Conservation (phyloP, 192 early-diverging fungal genomes). For the Coemansia sp. region DNA sequence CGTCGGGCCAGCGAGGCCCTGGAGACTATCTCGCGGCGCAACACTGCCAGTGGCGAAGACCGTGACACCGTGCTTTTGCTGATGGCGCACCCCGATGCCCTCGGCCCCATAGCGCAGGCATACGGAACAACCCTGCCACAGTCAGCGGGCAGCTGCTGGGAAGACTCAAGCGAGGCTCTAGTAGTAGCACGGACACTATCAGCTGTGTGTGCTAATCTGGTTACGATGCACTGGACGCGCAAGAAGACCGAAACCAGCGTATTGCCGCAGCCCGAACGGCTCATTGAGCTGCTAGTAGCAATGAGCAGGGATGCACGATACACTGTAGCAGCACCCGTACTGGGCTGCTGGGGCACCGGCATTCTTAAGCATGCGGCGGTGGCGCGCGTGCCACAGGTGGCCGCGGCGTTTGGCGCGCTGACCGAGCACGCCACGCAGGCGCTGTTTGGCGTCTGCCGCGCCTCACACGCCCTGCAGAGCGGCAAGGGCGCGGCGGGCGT, state of each 20-base stretch:
- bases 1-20: conserved; percentile 15
- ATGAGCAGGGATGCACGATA: conserved; percentile 26
- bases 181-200: conserved; percentile 15
- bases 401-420: conserved; percentile 18
- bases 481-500: not conserved
- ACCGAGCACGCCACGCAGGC: conserved; percentile 30
- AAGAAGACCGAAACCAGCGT: conserved; percentile 20
- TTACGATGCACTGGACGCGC: conserved; percentile 43
- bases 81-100: conserved; percentile 26
- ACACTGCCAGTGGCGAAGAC: conserved; percentile 16
- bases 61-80: conserved; percentile 31
- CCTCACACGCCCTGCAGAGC: conserved; percentile 14
- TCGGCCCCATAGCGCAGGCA: conserved; percentile 13
- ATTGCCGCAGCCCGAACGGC: not conserved
- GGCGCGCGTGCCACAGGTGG: conserved; percentile 16
- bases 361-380: conserved; percentile 26
- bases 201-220: conserved; percentile 13
- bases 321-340: conserved; percentile 27
- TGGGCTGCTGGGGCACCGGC: conserved; percentile 22
- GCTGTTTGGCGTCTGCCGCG: conserved; percentile 30
- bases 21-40: conserved; percentile 36
- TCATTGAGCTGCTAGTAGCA: conserved; percentile 32
- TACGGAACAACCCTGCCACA: conserved; percentile 16
- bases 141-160: conserved; percentile 10
- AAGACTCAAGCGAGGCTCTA: conserved; percentile 30